Percentiles rank a stretch among this genome's conserved stretches.
Conservation (phyloP, 2,329 filamentous ascomycete species). For the Aspergillus tanneri region DNA sequence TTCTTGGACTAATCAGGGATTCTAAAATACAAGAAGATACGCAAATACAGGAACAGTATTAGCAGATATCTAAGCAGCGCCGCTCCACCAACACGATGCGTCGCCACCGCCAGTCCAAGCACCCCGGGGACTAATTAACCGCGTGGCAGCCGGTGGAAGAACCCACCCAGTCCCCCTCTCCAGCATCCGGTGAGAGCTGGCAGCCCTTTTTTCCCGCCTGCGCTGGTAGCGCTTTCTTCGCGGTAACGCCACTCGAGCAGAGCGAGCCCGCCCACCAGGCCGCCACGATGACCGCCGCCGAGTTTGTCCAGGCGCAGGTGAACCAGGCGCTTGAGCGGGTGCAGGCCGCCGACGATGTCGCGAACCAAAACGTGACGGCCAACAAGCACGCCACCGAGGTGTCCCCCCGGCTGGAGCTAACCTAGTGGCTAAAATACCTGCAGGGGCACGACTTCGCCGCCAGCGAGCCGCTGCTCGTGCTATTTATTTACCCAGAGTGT, state of each 20-base stretch:
- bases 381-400: background rate
- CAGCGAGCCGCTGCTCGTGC: background rate
- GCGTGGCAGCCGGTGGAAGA: too few relatives aligned
- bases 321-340: background rate
- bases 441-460: background rate
- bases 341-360: background rate
- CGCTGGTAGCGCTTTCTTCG: background rate
- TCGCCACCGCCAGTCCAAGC: too few relatives aligned
- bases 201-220: background rate
- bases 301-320: slow-evolving; percentile 1
- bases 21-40: too few relatives aligned
- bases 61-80: too few relatives aligned
- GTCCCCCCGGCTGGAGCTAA: slow-evolving; percentile 3
- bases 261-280: background rate
- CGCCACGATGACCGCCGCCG: background rate
- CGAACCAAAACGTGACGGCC: background rate
- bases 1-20: too few relatives aligned
- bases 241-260: background rate
- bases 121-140: too few relatives aligned
- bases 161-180: too few relatives aligned
- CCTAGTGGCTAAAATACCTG: slow-evolving; percentile 1
- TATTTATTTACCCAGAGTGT: background rate
- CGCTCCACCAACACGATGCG: too few relatives aligned
- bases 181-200: background rate
- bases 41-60: too few relatives aligned